Evolutionary conservation across 2,329 filamentous ascomycete genomes (phyloP), one percentile per base, ranked within the genome.

Genomic region (Stachybotrys chlorohalonatus): DNA sequence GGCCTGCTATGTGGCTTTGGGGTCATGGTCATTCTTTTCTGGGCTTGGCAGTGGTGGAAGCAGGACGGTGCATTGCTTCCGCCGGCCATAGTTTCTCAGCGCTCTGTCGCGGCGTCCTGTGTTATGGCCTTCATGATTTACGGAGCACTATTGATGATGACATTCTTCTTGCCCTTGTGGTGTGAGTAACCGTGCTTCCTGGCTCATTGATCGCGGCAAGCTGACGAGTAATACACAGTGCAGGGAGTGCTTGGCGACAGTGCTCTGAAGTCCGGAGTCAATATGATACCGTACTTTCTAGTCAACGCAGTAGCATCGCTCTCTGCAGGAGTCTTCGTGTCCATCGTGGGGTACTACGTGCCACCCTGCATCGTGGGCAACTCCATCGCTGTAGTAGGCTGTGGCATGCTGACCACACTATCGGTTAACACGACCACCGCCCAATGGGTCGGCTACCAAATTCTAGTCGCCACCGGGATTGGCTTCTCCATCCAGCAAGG

Each of bases 21-120:
- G 17, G 36, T 45, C 31, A 42, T 32, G 7, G 32, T n/a, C 24
- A 6, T 52, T 32, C 11, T 52, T 6, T 52, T 52, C 50, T 24
- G 24, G 8, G n/a, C 13, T 32, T 52, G 50, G 50, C 50, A 42
- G 13, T 52, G 50, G 50, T 52, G 50, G 50, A 52, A 52, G 50
- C 50, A 52, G 36, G 50, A 52, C 17, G 50, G 50, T 15, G 50
- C 50, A 9, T 17, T 52, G n/a, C n/a, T 52, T 8, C 50, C 50
- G 30, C 50, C 50, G 5, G 32, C 32, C 9, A 24, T 52, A 8
- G 32, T 52, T 11, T 42, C 9, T 6, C 50, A 52, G n/a, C 15
- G 50, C 31, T 39, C 50, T 9, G 50, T 52, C n/a, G 50, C 50
- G 9, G 50, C 50, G 24, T 36, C 50, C 6, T 52, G 50, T 32